A percentile compares a stretch with the other conserved stretches of the same genome.
These are phyloP conservation scores for Chytriomyces hyalinus DNA, from an alignment of 192 early-diverging fungal species.

Conservation along the genomic window DNA sequence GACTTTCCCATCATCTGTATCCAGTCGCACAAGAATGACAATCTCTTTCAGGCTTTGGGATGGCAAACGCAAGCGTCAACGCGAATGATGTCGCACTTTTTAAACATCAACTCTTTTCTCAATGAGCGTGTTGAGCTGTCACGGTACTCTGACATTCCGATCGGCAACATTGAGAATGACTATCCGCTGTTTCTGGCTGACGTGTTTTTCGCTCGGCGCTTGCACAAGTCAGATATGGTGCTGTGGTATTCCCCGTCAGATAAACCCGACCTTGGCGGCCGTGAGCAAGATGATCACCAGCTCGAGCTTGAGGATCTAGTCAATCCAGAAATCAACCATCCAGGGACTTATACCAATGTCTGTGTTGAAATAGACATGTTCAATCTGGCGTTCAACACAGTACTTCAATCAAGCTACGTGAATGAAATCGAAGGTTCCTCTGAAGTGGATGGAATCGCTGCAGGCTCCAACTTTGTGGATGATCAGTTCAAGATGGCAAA, in stretches of 20 bases:
- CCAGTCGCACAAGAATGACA: slow-evolving; percentile 74
- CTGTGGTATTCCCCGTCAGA: slow-evolving; percentile 88
- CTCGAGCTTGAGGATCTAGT: slow-evolving; percentile 59
- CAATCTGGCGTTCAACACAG: slow-evolving; percentile 82
- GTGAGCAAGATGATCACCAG: slow-evolving; percentile 78
- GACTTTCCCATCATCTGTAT: slow-evolving; percentile 76
- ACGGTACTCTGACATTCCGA: slow-evolving; percentile 82
- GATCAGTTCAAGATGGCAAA: slow-evolving; percentile 51
- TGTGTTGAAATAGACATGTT: slow-evolving; percentile 84
- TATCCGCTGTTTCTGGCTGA: slow-evolving; percentile 83
- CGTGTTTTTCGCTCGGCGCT: slow-evolving; percentile 80
- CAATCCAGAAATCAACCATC: slow-evolving; percentile 75
- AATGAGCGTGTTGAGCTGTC: slow-evolving; percentile 74
- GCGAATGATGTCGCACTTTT: slow-evolving; percentile 78
- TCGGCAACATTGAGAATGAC: slow-evolving; percentile 88
- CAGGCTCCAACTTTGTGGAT: slow-evolving; percentile 57
- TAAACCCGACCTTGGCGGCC: slow-evolving; percentile 86
- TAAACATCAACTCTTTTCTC: slow-evolving; percentile 76
- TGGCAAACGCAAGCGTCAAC: slow-evolving; percentile 79
- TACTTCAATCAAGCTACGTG: slow-evolving; percentile 76
- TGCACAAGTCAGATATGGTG: slow-evolving; percentile 78
- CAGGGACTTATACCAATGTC: slow-evolving; percentile 79
- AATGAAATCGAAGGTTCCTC: slow-evolving; percentile 75
- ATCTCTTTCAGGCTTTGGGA: slow-evolving; percentile 75
- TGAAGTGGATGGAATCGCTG: slow-evolving; percentile 23